phyloP scores from a whole-genome alignment of 208 protist genomes.

The Zelonia costaricensis region DNA sequence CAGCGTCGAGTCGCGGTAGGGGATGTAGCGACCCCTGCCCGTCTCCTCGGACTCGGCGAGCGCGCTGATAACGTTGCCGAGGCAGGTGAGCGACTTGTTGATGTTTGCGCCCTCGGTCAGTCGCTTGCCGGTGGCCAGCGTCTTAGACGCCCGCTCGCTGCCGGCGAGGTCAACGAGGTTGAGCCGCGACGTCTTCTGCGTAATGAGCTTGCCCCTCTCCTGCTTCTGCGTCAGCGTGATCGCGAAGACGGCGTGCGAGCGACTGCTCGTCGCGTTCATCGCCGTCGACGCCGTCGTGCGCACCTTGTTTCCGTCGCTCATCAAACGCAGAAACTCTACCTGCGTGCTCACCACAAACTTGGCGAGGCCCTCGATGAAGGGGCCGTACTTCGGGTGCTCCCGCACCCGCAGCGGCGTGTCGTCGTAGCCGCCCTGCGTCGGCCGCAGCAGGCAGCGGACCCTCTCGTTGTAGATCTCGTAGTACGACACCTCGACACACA shows the following conservation, averaged over 20 bases:
- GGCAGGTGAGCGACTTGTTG: conserved; percentile 83
- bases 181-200: conserved; percentile 57
- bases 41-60: conserved; percentile 50
- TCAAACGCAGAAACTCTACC: conserved; percentile 68
- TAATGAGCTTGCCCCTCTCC: conserved; percentile 39
- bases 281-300: conserved; percentile 86
- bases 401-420: conserved; percentile 69
- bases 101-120: conserved; percentile 92
- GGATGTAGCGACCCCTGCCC: conserved; percentile 62
- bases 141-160: conserved; percentile 83
- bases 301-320: conserved; percentile 86
- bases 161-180: conserved; percentile 88
- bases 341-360: conserved; percentile 71
- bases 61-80: conserved; percentile 85
- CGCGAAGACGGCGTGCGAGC: conserved; percentile 91
- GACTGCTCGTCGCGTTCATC: conserved; percentile 91
- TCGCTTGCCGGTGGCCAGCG: conserved; percentile 74
- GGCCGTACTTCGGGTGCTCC: conserved; percentile 79
- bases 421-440: conserved; percentile 55
- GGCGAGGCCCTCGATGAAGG: conserved; percentile 77
- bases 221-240: conserved; percentile 78
- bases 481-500: conserved; percentile 80
- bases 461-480: conserved; percentile 94
- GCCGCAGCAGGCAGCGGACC: conserved; percentile 74
- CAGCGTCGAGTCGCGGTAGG: conserved; percentile 92